Conservation (phyloP, 2,329 filamentous ascomycete genomes). For the Reticulascus tulasneorum region DNA sequence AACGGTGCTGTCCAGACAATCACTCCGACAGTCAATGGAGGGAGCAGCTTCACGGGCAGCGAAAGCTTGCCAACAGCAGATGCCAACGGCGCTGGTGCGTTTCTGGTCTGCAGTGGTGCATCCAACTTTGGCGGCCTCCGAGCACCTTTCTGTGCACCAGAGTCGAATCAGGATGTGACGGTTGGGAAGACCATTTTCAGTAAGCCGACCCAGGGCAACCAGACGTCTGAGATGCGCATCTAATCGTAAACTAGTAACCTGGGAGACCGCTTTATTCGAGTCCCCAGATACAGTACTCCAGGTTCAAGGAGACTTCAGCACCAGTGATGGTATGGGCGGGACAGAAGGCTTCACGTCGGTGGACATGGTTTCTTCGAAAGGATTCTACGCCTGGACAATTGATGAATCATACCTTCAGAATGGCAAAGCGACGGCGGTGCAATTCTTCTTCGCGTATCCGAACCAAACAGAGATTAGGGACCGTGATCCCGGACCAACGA, state of each 20-base stretch:
- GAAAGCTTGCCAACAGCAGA: conserved; percentile 8
- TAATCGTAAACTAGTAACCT: conserved; percentile 13
- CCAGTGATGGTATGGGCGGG: conserved; percentile 3
- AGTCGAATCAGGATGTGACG: conserved; percentile 3
- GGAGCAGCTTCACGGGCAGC: conserved; percentile 10
- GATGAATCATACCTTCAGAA: conserved; percentile 3
- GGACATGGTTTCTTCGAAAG: conserved; percentile 6
- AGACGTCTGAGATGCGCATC: not conserved
- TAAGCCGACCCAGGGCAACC: not conserved
- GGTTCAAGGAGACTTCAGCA: conserved; percentile 12
- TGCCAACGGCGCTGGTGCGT: conserved; percentile 10
- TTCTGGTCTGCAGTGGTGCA: conserved; percentile 12
- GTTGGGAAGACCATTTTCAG: conserved; percentile 14
- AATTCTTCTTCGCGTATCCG: conserved; percentile 11
- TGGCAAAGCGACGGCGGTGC: conserved; percentile 6
- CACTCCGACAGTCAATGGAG: conserved; percentile 13
- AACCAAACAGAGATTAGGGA: conserved; percentile 5
- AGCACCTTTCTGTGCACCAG: conserved; percentile 14
- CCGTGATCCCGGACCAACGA: conserved; percentile 9
- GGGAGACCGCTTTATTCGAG: conserved; percentile 13
- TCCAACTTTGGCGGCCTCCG: conserved; percentile 7
- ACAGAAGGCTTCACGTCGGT: conserved; percentile 13
- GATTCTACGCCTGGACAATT: conserved; percentile 14
- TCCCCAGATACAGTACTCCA: conserved; percentile 7
- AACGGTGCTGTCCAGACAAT: conserved; percentile 9